Evolutionary conservation across 768 basidiomycete genomes (phyloP).

Genomic region (Termitomyces sp.): DNA sequence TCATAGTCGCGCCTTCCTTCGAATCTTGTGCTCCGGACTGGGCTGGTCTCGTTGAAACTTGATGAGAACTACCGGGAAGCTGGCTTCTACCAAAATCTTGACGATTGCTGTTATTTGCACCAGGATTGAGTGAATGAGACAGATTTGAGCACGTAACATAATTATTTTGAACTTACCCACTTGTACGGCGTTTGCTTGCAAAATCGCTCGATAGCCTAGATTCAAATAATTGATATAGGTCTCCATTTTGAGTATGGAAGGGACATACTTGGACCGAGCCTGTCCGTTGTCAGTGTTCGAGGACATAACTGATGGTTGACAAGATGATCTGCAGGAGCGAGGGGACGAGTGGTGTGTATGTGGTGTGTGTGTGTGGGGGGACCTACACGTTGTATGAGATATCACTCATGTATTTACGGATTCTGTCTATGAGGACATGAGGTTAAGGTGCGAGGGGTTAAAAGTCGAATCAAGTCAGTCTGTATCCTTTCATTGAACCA

Average conservation of each 20-base stretch:
- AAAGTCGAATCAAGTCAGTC: not conserved
- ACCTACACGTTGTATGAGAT: not conserved
- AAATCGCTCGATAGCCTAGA: not conserved
- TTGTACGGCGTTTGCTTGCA: not conserved
- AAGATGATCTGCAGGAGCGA: not conserved
- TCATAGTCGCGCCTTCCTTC: not conserved
- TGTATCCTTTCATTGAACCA: not conserved
- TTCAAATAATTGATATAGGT: not conserved
- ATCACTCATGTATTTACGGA: slow-evolving; percentile 3
- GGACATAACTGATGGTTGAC: not conserved
- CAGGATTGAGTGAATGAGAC: not conserved
- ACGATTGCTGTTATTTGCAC: not conserved
- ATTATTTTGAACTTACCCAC: not conserved
- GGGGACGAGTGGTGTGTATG: not conserved
- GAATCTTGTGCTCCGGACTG: not conserved
- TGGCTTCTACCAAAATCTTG: not conserved
- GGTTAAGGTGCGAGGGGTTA: not conserved
- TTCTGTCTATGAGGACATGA: not conserved
- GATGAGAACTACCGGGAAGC: not conserved
- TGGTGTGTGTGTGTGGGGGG: not conserved
- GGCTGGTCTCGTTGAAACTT: not conserved
- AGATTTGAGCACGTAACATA: not conserved
- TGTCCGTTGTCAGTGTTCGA: not conserved
- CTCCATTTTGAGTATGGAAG: not conserved
- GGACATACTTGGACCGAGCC: slow-evolving; percentile 1